phyloP scores from a whole-genome alignment of 768 basidiomycete genomes.

The Mycena chlorophos region DNA sequence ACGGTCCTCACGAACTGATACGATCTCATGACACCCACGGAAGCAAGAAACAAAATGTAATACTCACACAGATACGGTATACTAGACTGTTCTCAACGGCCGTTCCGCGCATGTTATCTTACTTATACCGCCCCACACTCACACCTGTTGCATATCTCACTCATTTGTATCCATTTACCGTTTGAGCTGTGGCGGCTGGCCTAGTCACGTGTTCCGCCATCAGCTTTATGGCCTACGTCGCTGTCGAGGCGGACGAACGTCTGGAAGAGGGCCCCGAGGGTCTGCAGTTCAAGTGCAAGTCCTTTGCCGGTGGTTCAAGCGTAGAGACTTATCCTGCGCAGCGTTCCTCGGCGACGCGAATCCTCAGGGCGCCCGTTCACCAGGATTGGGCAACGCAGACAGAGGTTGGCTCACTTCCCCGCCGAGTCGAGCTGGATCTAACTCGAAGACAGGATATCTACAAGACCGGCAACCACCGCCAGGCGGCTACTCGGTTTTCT shows the following conservation, averaged over 20 bases:
- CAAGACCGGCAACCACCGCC: slow-evolving; percentile 48
- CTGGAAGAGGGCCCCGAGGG: slow-evolving; percentile 69
- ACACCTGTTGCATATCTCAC: background rate
- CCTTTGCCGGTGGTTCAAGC: background rate
- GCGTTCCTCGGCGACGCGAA: slow-evolving; percentile 57
- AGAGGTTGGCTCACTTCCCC: slow-evolving; percentile 39
- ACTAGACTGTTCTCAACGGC: slow-evolving; percentile 2
- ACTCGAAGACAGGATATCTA: slow-evolving; percentile 57
- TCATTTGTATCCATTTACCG: background rate
- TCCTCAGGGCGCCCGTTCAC: slow-evolving; percentile 32
- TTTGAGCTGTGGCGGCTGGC: no score
- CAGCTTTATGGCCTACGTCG: slow-evolving; percentile 63
- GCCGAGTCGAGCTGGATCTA: background rate
- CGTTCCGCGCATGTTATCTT: background rate
- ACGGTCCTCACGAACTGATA: slow-evolving; percentile 60
- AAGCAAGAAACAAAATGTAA: slow-evolving; percentile 1
- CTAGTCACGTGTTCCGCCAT: background rate
- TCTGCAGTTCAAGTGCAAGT: slow-evolving; percentile 71
- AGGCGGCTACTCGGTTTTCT: slow-evolving; percentile 76
- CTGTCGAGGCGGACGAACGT: slow-evolving; percentile 70
- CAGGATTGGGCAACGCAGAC: slow-evolving; percentile 52
- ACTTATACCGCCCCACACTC: slow-evolving; percentile 6
- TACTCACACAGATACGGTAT: slow-evolving; percentile 1
- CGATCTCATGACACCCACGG: slow-evolving; percentile 41
- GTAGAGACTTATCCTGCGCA: slow-evolving; percentile 24